A percentile compares a stretch with the other conserved stretches of the same genome.
phyloP scores from a whole-genome alignment of 768 basidiomycete species.

The Coprinopsis sp. region DNA sequence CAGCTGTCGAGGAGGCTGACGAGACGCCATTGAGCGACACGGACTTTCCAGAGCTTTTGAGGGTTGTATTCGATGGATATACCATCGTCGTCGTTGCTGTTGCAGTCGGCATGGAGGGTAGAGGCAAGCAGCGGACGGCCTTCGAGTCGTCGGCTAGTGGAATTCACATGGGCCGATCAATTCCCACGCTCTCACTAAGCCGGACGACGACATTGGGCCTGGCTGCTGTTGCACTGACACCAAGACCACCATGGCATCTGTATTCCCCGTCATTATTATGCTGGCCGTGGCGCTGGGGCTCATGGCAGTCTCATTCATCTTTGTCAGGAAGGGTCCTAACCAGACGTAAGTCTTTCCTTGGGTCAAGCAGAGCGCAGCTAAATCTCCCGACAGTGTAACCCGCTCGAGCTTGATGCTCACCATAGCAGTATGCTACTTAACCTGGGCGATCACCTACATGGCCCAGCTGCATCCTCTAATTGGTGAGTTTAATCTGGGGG shows the following conservation, averaged over 20 bases:
- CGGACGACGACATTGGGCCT: too few relatives aligned
- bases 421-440: conserved; percentile 80
- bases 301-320: conserved; percentile 60
- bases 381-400: conserved; percentile 57
- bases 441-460: conserved; percentile 98
- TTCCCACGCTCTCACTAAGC: too few relatives aligned
- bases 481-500: conserved; percentile 42
- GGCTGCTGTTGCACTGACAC: too few relatives aligned
- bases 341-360: conserved; percentile 64
- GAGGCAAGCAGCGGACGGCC: conserved; percentile 3
- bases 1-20: conserved; percentile 18
- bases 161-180: conserved; percentile 7
- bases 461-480: conserved; percentile 91
- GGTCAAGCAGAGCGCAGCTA: conserved; percentile 1
- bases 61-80: conserved; percentile 1
- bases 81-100: conserved; percentile 12
- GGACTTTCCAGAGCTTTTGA: conserved; percentile 10
- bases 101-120: conserved; percentile 15
- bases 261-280: conserved; percentile 64
- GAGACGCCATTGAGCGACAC: background rate
- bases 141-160: background rate
- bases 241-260: conserved; percentile 52
- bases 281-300: conserved; percentile 61
- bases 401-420: conserved; percentile 78
- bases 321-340: conserved; percentile 80